Evolutionary conservation across 192 early-diverging fungal species (phyloP), one percentile per base, ranked within the genome.

Genomic region (Backusella macrospora): DNA sequence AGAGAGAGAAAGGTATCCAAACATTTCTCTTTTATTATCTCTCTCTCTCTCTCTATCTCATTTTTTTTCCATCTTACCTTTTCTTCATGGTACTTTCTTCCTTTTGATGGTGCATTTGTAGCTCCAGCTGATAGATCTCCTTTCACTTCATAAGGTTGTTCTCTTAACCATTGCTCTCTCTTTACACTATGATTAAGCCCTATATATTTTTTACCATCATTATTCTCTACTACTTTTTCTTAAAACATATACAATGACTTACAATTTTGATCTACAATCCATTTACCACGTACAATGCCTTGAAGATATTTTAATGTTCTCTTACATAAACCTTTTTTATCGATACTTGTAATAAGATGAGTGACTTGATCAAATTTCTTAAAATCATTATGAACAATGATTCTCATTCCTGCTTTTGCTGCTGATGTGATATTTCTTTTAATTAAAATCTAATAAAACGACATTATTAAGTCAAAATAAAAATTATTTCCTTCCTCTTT

Each of bases 101-200:
- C 52, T 5, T 10, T 59, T 1, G 52, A 59, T 13, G 52, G 52
- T 59, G 52, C 18, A 59, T 59, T 7, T 23, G 52, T 59, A 12
- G 10, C 26, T 12, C 52, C 52, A 21, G 52, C 21, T 5, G 9
- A 9, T 4, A 13, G 18, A 13, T 59, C 52, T 4, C 52, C 52
- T 23, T 59, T 59, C 3, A 59, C 52, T 26, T 59, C 52, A 59
- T 59, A 59, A 10, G 52, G 52, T 23, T 59, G 52, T 59, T 59
- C 52, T 13, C 52, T 18, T 26, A 59, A 14, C 52, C 52, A 59
- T 26, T 59, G 52, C 12, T 59, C 52, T 59, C 52, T 23, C 26
- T 59, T 59, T 10, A 59, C 52, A 23, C 52, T 59, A 23, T 59
- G 52, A 26, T 10, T 59, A 10, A 59, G 52, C 52, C 52, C 52